Conservation (phyloP, 129 eudicot species). For the Flaveria linearis region DNA sequence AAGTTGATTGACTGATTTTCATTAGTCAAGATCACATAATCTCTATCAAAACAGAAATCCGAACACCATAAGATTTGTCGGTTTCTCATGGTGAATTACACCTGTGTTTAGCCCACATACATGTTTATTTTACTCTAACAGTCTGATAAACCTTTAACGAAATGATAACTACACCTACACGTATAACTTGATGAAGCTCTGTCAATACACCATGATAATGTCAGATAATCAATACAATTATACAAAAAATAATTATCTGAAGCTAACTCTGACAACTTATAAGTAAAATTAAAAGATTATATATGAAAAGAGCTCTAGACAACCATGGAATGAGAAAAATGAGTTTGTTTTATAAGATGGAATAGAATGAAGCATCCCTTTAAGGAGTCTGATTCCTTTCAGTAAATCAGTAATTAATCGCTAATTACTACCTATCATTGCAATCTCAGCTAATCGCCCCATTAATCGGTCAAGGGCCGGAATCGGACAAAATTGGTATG, state of each 20-base stretch:
- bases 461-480: too few relatives aligned
- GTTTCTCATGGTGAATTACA: background rate
- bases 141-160: background rate
- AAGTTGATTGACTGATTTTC: background rate
- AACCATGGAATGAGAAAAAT: too few relatives aligned
- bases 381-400: too few relatives aligned
- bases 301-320: too few relatives aligned
- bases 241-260: background rate
- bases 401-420: too few relatives aligned
- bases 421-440: too few relatives aligned
- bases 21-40: background rate
- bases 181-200: background rate
- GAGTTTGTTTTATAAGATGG: too few relatives aligned
- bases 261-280: background rate
- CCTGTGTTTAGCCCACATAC: background rate
- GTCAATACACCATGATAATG: constrained; percentile 1
- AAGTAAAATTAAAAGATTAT: background rate
- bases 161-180: background rate
- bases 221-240: background rate
- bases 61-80: background rate
- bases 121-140: background rate
- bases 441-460: too few relatives aligned
- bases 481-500: background rate
- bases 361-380: too few relatives aligned
- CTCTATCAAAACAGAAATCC: background rate